These are phyloP conservation scores for Aspergillus cavernicola DNA, from an alignment of 495 filamentous ascomycete genomes.

Conservation along the genomic window DNA sequence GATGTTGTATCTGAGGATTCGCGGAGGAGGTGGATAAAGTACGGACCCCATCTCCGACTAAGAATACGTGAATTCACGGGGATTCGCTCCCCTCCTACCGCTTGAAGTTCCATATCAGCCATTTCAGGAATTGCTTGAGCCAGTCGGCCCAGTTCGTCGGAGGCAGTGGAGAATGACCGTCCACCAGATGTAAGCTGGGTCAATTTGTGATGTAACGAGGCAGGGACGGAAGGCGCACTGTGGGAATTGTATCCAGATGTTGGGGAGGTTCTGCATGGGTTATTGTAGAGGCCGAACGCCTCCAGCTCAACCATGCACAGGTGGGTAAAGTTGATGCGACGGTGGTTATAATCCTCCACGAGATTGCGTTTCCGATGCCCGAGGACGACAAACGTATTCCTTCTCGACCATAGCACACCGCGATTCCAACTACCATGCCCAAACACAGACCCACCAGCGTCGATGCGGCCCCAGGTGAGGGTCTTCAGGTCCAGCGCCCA, in stretches of 20 bases:
- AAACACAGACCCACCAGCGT: conserved; percentile 91
- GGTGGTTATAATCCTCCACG: conserved; percentile 98
- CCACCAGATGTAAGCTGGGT: conserved; percentile 66
- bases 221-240: conserved; percentile 62
- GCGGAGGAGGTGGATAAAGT: conserved; percentile 84
- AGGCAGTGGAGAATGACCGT: conserved; percentile 61
- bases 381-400: conserved; percentile 92
- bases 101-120: conserved; percentile 95
- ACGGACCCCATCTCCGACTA: conserved; percentile 86
- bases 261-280: conserved; percentile 71
- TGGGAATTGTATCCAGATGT: conserved; percentile 77
- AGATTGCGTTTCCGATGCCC: conserved; percentile 88
- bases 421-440: conserved; percentile 96
- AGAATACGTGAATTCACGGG: conserved; percentile 90
- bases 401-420: conserved; percentile 84
- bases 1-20: conserved; percentile 57
- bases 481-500: conserved; percentile 90
- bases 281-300: conserved; percentile 95
- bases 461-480: conserved; percentile 90
- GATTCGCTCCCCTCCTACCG: conserved; percentile 83
- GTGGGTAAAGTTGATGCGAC: conserved; percentile 95
- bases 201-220: conserved; percentile 54
- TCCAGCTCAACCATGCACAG: conserved; percentile 95
- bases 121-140: conserved; percentile 76
- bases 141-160: conserved; percentile 80